A percentile compares a stretch with the other conserved stretches of the same genome.
These are phyloP conservation scores for Rhodomyrtus psidioides DNA, from an alignment of 441 rosid genomes.

Conservation along the genomic window DNA sequence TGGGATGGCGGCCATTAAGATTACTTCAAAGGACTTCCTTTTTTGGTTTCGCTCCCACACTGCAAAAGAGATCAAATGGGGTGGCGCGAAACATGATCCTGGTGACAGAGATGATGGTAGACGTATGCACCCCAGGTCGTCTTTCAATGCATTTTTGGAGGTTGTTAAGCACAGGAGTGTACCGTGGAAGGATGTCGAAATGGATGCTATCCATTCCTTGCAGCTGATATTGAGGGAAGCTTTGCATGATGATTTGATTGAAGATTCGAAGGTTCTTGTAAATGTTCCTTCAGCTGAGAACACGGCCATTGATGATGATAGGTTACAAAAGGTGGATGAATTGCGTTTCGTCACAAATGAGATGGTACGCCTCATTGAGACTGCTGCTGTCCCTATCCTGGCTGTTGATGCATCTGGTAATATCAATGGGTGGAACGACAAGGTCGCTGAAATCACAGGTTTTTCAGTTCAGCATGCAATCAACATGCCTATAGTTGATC, in stretches of 20 bases:
- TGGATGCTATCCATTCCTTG: conserved; percentile 86
- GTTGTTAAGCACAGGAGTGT: conserved; percentile 61
- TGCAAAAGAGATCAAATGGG: conserved; percentile 81
- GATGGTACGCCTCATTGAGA: conserved; percentile 81
- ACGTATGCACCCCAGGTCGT: conserved; percentile 82
- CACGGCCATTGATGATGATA: conserved; percentile 12
- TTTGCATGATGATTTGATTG: conserved; percentile 39
- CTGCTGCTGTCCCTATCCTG: conserved; percentile 75
- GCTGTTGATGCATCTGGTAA: conserved; percentile 64
- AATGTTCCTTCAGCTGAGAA: conserved; percentile 35
- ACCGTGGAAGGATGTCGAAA: conserved; percentile 82
- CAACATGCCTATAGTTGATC: conserved; percentile 44
- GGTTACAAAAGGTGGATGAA: conserved; percentile 39
- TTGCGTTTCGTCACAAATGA: conserved; percentile 47
- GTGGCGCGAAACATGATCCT: conserved; percentile 84
- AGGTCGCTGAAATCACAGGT: conserved; percentile 73
- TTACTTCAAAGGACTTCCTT: conserved; percentile 56
- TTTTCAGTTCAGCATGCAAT: conserved; percentile 64
- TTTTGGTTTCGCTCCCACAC: conserved; percentile 87
- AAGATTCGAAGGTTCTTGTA: conserved; percentile 39
- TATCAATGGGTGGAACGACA: conserved; percentile 77
- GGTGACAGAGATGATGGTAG: conserved; percentile 57
- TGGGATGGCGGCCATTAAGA: conserved; percentile 64
- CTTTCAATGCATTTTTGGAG: conserved; percentile 83
- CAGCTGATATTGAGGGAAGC: conserved; percentile 74